Evolutionary conservation across 805 yeast genomes (phyloP), one percentile per base, ranked within the genome.

Genomic region (Candida ortonii): DNA sequence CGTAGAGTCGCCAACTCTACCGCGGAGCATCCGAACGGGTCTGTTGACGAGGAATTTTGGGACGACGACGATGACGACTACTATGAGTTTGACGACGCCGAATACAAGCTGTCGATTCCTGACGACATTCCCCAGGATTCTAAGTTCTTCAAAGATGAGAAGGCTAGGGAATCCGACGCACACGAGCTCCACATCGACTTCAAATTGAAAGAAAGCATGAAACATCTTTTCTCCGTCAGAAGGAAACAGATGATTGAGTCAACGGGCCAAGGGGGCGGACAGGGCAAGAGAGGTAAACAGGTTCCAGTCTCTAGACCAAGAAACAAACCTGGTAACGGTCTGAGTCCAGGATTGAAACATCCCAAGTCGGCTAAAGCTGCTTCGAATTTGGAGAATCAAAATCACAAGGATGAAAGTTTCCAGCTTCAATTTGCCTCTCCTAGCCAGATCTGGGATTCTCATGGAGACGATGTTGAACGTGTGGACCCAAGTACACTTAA

Each of bases 361-460:
- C n/a, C n/a, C n/a, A n/a, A n/a, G n/a, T n/a, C n/a, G n/a, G n/a
- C n/a, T n/a, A n/a, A n/a, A n/a, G n/a, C n/a, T n/a, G n/a, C n/a
- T n/a, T n/a, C n/a, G n/a, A n/a, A n/a, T n/a, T n/a, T n/a, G n/a
- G n/a, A n/a, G n/a, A n/a, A n/a, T n/a, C n/a, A n/a, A n/a, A n/a
- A n/a, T n/a, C n/a, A n/a, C n/a, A 35, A 36, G 10, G 32, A 36
- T 9, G 26, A 24, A 3, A 25, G 33, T 3, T 34, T 50, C 11
- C 43, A 49, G 7, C 39, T 53, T 13, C 33, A 47, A 20, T 53
- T 53, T 37, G 57, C 58, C 1, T 33, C 55, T 1, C 46, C 47
- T 3, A 38, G 48, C 7, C 41, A 44, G 23, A 30, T 49, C n/a
- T 32, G n/a, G n/a, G n/a, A 11, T 26, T 26, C 17, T 9, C 34